Evolutionary conservation across 805 yeast genomes (phyloP).

Genomic region (Wickerhamiella nectarea): DNA sequence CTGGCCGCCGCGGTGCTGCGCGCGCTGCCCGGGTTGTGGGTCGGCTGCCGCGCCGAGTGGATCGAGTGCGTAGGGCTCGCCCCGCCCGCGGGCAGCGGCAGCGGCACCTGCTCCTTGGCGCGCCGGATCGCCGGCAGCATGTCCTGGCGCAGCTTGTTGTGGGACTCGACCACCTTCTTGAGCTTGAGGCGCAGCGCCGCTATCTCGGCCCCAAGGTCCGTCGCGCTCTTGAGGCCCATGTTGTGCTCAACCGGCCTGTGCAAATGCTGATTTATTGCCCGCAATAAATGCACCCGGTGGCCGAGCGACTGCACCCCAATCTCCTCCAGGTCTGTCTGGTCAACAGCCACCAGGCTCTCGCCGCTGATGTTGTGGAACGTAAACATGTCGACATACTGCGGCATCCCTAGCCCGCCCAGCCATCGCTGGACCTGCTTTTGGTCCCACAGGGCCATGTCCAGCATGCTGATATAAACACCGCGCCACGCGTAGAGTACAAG

Average conservation of each 20-base stretch:
- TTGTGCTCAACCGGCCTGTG: background rate
- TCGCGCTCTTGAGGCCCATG: conserved; percentile 1
- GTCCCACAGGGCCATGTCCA: conserved; percentile 9
- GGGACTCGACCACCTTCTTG: conserved; percentile 38
- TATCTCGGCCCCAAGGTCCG: conserved; percentile 12
- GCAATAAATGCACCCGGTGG: conserved; percentile 46
- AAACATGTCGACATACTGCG: conserved; percentile 25
- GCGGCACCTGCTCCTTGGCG: conserved; percentile 48
- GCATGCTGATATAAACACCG: background rate
- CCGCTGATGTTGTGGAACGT: conserved; percentile 57
- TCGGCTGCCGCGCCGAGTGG: background rate
- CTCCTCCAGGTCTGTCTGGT: conserved; percentile 58
- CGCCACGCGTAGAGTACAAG: too few species aligned
- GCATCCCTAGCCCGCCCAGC: conserved; percentile 8
- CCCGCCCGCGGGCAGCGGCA: conserved; percentile 38
- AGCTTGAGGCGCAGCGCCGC: conserved; percentile 24
- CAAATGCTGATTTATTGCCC: conserved; percentile 36
- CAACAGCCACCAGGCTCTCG: conserved; percentile 51
- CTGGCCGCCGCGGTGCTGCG: background rate
- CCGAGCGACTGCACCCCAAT: conserved; percentile 46
- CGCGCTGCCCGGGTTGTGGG: background rate
- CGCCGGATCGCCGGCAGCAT: conserved; percentile 48
- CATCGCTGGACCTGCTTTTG: conserved; percentile 9
- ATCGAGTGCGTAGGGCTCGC: conserved; percentile 9
- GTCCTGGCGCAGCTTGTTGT: conserved; percentile 46